Percentiles rank a stretch among this genome's conserved stretches.
Conservation (phyloP, 257 asterid species). For the Scutellaria galericulata region DNA sequence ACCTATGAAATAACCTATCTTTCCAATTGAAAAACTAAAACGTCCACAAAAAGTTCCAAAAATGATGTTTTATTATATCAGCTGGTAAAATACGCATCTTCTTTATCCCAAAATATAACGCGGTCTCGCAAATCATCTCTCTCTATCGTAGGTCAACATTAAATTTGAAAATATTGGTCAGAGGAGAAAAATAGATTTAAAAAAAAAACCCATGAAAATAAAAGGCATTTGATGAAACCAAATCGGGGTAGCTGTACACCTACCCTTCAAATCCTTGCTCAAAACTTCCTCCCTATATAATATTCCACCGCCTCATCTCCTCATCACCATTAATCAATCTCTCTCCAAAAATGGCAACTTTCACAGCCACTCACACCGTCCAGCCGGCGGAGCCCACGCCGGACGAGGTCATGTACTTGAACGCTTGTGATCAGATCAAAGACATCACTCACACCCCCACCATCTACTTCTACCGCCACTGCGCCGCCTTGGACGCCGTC, state of each 20-base stretch:
- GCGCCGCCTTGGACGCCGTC: conserved; percentile 29
- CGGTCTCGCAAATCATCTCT: too few species aligned
- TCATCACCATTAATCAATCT: background rate
- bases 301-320: too few species aligned
- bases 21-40: too few species aligned
- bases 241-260: conserved; percentile 32
- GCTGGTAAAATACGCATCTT: too few species aligned
- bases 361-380: conserved; percentile 53
- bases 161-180: too few species aligned
- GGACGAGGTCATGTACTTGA: conserved; percentile 46
- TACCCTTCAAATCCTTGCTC: conserved; percentile 15
- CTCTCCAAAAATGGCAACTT: conserved; percentile 33
- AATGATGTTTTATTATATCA: too few species aligned
- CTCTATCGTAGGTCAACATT: too few species aligned
- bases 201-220: too few species aligned
- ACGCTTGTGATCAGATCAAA: conserved; percentile 59
- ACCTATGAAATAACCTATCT: too few species aligned
- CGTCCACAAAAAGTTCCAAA: too few species aligned
- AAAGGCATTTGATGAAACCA: background rate
- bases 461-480: conserved; percentile 53
- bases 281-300: background rate
- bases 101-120: too few species aligned
- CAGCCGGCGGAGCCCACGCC: conserved; percentile 63
- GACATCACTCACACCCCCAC: conserved; percentile 59
- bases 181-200: too few species aligned